Conservation (phyloP, 306 rosid species). For the Cicer arietinum region DNA sequence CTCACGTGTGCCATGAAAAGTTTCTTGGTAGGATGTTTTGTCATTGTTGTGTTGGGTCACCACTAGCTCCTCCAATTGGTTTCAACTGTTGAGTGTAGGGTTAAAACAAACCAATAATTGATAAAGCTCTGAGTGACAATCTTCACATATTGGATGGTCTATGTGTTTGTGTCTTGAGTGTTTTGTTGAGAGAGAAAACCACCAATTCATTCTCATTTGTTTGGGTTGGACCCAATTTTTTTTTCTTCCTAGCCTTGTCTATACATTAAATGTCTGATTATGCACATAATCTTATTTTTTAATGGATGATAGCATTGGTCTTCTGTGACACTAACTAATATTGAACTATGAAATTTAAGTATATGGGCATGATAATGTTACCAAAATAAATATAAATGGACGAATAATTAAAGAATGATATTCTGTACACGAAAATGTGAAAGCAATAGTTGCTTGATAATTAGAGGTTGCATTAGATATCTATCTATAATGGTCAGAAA, state of each 20-base stretch:
- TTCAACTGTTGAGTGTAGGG: background rate
- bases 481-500: no score
- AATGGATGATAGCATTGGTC: no score
- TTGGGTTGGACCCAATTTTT: constrained; percentile 36
- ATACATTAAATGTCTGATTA: background rate
- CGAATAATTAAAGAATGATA: no score
- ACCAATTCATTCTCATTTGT: constrained; percentile 12
- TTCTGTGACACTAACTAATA: no score
- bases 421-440: no score
- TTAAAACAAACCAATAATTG: constrained; percentile 35
- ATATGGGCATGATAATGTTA: no score
- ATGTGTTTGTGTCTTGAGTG: constrained; percentile 36
- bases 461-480: no score
- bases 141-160: constrained; percentile 50
- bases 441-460: no score
- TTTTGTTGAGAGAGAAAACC: constrained; percentile 25
- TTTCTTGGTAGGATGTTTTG: constrained; percentile 50
- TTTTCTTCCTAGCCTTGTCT: constrained; percentile 27
- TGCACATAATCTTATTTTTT: background rate
- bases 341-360: no score
- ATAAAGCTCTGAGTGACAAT: constrained; percentile 39
- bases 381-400: no score
- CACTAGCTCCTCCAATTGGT: constrained; percentile 46
- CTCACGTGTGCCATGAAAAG: constrained; percentile 57
- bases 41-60: constrained; percentile 63